phyloP scores from a whole-genome alignment of 768 basidiomycete genomes.

The Boletus eberwhitei region DNA sequence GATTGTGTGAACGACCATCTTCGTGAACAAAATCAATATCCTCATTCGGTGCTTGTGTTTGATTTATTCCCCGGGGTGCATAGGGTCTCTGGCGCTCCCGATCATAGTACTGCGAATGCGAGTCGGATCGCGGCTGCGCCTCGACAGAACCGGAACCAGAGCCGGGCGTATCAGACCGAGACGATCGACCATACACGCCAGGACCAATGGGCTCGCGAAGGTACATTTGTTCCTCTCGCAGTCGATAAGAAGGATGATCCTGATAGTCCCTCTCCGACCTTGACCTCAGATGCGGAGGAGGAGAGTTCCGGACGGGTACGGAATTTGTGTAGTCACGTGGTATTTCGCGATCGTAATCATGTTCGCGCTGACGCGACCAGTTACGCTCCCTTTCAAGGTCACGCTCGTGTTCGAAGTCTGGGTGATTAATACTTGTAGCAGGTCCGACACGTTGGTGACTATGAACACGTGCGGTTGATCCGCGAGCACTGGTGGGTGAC shows the following conservation, averaged over 20 bases:
- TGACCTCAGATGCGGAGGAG: constrained; percentile 38
- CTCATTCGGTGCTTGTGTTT: constrained; percentile 37
- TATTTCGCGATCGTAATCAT: constrained; percentile 39
- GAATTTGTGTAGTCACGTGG: constrained; percentile 31
- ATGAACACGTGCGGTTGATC: constrained; percentile 46
- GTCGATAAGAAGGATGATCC: constrained; percentile 30
- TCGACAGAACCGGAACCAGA: constrained; percentile 54
- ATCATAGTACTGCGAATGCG: constrained; percentile 45
- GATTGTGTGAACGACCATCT: constrained; percentile 42
- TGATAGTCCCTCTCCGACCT: constrained; percentile 31
- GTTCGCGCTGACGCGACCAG: constrained; percentile 39
- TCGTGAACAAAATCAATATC: constrained; percentile 54
- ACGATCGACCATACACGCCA: constrained; percentile 33
- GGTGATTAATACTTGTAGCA: constrained; percentile 49
- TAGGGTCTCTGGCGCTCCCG: constrained; percentile 48
- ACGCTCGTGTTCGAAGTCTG: constrained; percentile 35
- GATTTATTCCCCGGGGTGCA: constrained; percentile 50
- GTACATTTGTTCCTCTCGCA: constrained; percentile 29
- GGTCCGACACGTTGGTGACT: constrained; percentile 68
- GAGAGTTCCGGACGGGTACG: constrained; percentile 38
- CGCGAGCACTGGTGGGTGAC: constrained; percentile 35
- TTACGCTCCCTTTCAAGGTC: constrained; percentile 48
- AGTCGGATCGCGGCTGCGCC: constrained; percentile 48
- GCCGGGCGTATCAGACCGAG: constrained; percentile 58
- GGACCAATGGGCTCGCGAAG: constrained; percentile 32